Base-by-base conservation (phyloP, 2,329 filamentous ascomycete genomes). In the Phaeomoniella chlamydospora region DNA sequence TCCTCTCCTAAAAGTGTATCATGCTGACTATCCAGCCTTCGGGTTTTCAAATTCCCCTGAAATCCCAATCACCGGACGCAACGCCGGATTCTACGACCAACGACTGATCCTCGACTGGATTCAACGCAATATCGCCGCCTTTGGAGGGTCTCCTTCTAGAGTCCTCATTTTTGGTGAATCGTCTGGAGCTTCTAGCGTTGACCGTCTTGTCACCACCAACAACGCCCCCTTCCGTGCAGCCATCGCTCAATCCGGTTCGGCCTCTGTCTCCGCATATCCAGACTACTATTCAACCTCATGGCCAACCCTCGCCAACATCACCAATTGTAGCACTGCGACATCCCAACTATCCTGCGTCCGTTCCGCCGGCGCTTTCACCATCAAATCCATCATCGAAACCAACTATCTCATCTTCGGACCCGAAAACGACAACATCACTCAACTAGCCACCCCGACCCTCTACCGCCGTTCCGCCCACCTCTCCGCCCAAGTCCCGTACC, bases 111-210 rank as follows among this genome's bases (percentile, higher is more conserved):
- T 59, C 6, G 49, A 53, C 16, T 59, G 56, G 56, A 44, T 58
- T 4, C 48, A 52, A 31, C 49, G 56, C 29, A 57, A 57, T 14
- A 58, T 59, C 30, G 46, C 39, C 13, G 47, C 50, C 2, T 58
- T 56, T 29, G 52, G 53, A 15, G 54, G 54, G 3, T 50, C 54
- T 35, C 52, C 54, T 5, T 37, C 41, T 16, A 55, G 55, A 37
- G 49, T 59, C 15, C 58, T 55, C 11, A 57, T 58, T n/a, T 52
- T 59, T 38, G 57, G 56, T 13, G 41, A 58, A 13, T 57, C 54
- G 3, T 55, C 56, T n/a, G 56, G 56, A 17, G 43, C 41, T 11
- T 35, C 38, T 15, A 36, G 36, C 14, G 45, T 50, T 13, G 45
- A 41, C 31, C 39, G 37, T 0, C 44, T 53, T 2, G 34, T 53